These are phyloP conservation scores for Ceratonia siliqua DNA, from an alignment of 306 rosid genomes.

Conservation along the genomic window DNA sequence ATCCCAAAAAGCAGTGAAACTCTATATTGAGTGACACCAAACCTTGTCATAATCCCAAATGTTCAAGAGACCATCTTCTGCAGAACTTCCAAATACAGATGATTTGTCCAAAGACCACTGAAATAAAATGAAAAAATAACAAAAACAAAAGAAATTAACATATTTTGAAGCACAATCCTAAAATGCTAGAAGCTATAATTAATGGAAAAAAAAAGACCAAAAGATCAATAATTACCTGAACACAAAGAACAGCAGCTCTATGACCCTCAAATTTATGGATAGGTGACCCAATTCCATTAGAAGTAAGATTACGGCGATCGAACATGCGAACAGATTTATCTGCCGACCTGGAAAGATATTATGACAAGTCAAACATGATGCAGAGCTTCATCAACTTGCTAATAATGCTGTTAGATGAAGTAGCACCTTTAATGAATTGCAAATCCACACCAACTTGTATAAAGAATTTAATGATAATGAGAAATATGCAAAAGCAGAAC, in stretches of 20 bases:
- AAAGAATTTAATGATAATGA: conserved; percentile 2
- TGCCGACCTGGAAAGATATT: conserved; percentile 74
- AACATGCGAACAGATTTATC: conserved; percentile 93
- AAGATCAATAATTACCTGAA: conserved; percentile 61
- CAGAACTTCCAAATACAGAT: conserved; percentile 98
- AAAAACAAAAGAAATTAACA: conserved; percentile 17
- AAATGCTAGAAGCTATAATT: background rate
- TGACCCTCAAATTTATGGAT: conserved; percentile 94
- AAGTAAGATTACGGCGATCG: conserved; percentile 92
- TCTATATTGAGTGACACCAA: background rate
- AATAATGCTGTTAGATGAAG: background rate
- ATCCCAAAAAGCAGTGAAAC: conserved; percentile 1
- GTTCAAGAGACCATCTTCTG: conserved; percentile 95
- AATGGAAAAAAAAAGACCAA: background rate
- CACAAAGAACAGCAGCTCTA: conserved; percentile 98
- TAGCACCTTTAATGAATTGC: background rate
- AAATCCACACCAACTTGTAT: background rate
- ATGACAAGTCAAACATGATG: conserved; percentile 27
- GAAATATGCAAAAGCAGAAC: conserved; percentile 23
- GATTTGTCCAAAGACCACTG: conserved; percentile 99
- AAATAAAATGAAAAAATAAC: no score
- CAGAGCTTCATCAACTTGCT: background rate
- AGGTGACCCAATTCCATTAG: conserved; percentile 90
- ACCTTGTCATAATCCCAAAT: conserved; percentile 99
- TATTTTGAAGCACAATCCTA: background rate